Evolutionary conservation across 1,139 yeast species (phyloP).

Genomic region (Geotrichum candidum): DNA sequence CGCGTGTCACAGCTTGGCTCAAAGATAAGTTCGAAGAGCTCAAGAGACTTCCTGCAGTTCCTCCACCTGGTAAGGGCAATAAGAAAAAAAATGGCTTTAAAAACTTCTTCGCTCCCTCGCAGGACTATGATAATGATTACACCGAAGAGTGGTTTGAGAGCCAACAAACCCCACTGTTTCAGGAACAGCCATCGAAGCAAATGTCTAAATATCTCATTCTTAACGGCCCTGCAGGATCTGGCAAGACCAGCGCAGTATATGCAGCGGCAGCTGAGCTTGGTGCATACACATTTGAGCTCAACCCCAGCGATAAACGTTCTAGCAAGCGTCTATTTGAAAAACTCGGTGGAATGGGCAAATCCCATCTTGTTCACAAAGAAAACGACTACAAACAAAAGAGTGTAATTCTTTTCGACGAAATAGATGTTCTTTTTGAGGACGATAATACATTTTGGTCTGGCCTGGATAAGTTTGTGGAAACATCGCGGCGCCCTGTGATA

Average conservation of each 20-base stretch:
- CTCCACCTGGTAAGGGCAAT: conserved; percentile 10
- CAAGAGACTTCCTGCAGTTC: conserved; percentile 6
- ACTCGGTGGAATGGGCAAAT: conserved; percentile 75
- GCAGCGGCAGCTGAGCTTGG: conserved; percentile 58
- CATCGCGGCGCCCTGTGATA: conserved; percentile 73
- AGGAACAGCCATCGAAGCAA: conserved; percentile 8
- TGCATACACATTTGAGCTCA: conserved; percentile 79
- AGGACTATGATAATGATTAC: conserved; percentile 22
- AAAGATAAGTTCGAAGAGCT: conserved; percentile 19
- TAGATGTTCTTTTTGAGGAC: conserved; percentile 72
- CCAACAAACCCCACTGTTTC: conserved; percentile 27
- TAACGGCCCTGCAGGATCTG: conserved; percentile 67
- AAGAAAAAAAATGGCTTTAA: conserved; percentile 21
- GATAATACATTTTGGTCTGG: conserved; percentile 78
- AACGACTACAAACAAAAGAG: conserved; percentile 44
- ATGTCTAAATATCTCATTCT: conserved; percentile 43
- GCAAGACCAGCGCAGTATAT: conserved; percentile 72
- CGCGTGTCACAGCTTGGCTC: conserved; percentile 23
- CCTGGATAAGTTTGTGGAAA: conserved; percentile 55
- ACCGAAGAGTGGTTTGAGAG: conserved; percentile 43
- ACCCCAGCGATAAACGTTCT: conserved; percentile 65
- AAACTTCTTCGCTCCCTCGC: neutral
- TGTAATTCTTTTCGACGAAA: conserved; percentile 76
- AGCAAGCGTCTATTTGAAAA: conserved; percentile 61
- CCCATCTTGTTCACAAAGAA: conserved; percentile 60